Conservation (phyloP, 1,284 basidiomycete genomes). For the Melampsora americana region DNA sequence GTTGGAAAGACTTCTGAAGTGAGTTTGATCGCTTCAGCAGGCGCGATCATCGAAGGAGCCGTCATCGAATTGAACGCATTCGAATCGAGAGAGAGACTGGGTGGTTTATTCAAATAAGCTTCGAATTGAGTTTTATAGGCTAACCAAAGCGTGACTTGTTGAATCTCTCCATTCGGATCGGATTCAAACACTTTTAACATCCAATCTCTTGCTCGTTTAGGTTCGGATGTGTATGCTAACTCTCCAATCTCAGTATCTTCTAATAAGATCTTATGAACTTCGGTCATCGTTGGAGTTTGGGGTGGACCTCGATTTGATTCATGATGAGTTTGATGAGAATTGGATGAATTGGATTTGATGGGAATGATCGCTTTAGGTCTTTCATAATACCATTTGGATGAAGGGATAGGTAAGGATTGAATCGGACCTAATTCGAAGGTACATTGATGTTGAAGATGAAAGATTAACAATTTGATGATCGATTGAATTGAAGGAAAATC, state of each 20-base stretch:
- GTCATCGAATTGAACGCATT: neutral
- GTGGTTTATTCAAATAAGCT: neutral
- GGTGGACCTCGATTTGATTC: neutral
- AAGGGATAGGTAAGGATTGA: conserved; percentile 8
- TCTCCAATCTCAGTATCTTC: conserved; percentile 16
- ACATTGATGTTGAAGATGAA: conserved; percentile 24
- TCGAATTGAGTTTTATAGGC: conserved; percentile 42
- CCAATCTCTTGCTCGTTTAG: conserved; percentile 24
- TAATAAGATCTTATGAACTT: conserved; percentile 14
- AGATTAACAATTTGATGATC: conserved; percentile 12
- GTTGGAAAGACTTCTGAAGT: conserved; percentile 39
- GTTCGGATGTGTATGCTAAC: conserved; percentile 21
- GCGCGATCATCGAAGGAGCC: conserved; percentile 20
- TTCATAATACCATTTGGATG: conserved; percentile 25
- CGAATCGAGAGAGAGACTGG: neutral
- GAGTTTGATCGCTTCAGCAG: conserved; percentile 39
- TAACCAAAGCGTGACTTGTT: conserved; percentile 41
- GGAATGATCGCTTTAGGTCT: neutral
- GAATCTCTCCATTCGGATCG: conserved; percentile 22
- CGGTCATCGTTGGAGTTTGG: conserved; percentile 34
- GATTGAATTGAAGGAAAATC: conserved; percentile 11
- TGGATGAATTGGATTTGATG: neutral
- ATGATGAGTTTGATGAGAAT: neutral
- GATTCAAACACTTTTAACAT: conserved; percentile 35
- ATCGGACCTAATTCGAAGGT: conserved; percentile 4